phyloP scores from a whole-genome alignment of 805 yeast species.

The Wickerhamiella kurtzmanii region DNA sequence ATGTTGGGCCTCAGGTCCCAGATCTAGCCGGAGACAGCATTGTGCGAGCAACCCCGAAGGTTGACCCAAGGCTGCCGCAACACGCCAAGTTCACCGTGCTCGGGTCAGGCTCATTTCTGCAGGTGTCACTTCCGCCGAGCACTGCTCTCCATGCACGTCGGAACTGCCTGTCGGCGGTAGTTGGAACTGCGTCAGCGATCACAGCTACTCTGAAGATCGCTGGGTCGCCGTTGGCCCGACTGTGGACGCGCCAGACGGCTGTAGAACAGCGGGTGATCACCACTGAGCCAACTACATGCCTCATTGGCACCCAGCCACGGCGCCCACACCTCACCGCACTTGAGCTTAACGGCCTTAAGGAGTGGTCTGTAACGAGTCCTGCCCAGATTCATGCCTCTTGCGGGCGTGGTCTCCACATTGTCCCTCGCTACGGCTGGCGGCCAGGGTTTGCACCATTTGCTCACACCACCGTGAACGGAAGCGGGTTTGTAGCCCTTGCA shows the following conservation, averaged over 20 bases:
- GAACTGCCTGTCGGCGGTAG: constrained; percentile 14
- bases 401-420: constrained; percentile 25
- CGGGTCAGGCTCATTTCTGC: constrained; percentile 85
- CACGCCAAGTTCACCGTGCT: constrained; percentile 12
- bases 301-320: constrained; percentile 11
- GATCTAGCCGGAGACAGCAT: constrained; percentile 14
- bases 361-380: constrained; percentile 33
- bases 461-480: constrained; percentile 29
- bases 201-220: constrained; percentile 13
- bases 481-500: constrained; percentile 33
- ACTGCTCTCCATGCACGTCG: constrained; percentile 14
- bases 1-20: constrained; percentile 16
- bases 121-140: constrained; percentile 54
- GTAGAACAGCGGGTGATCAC: constrained; percentile 15
- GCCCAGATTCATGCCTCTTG: constrained; percentile 34
- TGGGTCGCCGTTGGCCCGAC: constrained; percentile 10
- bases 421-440: constrained; percentile 18
- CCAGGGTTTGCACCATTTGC: constrained; percentile 21
- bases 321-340: constrained; percentile 25
- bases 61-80: constrained; percentile 15
- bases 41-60: constrained; percentile 13
- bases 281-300: constrained; percentile 15
- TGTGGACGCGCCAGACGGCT: constrained; percentile 17
- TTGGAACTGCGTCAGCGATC: constrained; percentile 11
- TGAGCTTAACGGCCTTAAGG: constrained; percentile 28